These are phyloP conservation scores for Phoenix roebelenii DNA, from an alignment of 176 grass and related monocot species.

Conservation along the genomic window DNA sequence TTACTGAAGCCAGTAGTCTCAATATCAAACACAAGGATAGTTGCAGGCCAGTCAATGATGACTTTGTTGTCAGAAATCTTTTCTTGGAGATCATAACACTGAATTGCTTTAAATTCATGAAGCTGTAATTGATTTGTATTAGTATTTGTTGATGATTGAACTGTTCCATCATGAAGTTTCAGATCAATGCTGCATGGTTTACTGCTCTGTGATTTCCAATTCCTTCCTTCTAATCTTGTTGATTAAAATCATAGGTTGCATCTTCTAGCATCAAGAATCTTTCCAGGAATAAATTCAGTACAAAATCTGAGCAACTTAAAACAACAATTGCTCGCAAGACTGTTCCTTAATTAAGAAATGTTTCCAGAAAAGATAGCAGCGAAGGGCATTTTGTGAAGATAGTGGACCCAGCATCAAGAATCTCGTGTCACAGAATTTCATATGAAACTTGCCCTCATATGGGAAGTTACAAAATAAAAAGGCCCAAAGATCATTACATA, in stretches of 20 bases:
- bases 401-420: too few relatives aligned
- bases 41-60: slow-evolving; percentile 41
- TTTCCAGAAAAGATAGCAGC: slow-evolving; percentile 40
- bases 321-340: slow-evolving; percentile 31
- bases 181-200: slow-evolving; percentile 29
- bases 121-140: slow-evolving; percentile 30
- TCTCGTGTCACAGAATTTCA: too few relatives aligned
- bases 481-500: too few relatives aligned
- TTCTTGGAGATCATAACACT: slow-evolving; percentile 38
- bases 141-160: slow-evolving; percentile 34
- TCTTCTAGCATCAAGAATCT: slow-evolving; percentile 21
- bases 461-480: too few relatives aligned
- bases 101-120: slow-evolving; percentile 50
- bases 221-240: too few relatives aligned
- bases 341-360: slow-evolving; percentile 45
- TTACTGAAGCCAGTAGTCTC: slow-evolving; percentile 70
- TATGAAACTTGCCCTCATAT: too few relatives aligned
- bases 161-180: slow-evolving; percentile 27
- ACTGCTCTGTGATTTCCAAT: slow-evolving; percentile 21
- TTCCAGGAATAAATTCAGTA: slow-evolving; percentile 24
- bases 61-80: slow-evolving; percentile 31
- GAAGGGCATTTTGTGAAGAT: too few relatives aligned
- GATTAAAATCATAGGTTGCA: not conserved
- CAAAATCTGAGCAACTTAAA: slow-evolving; percentile 30
- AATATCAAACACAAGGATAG: slow-evolving; percentile 84